Evolutionary conservation across 176 grass and related monocot genomes (phyloP), one percentile per base, ranked within the genome.

Genomic region (Hsuehochloa calcarea): DNA sequence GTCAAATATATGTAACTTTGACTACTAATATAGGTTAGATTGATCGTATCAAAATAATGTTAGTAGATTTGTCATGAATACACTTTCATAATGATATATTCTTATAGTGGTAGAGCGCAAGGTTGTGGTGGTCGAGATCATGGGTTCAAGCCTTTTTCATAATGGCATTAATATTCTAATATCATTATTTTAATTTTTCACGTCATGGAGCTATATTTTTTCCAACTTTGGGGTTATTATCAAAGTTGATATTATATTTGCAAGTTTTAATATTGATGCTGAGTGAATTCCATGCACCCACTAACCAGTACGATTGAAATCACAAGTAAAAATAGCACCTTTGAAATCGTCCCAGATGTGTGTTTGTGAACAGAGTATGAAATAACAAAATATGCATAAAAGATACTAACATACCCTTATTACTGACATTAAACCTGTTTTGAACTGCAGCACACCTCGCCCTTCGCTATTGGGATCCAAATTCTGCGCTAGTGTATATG

Each of bases 391-490:
- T 43, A 64, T 56, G 55, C 20, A 26, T 66, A 85, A 35, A 6
- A 46, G 43, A 43, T n/a, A 86, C 54, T 22, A 23, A 60, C 83
- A 85, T 91, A 95, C 95, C 95, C 91, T 88, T 79, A 97, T 94
- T 22, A 97, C 89, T 29, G 95, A 97, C 90, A 93, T 91, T 49
- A 97, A 91, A 44, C 95, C 95, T 8, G 95, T 97, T 84, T 97
- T 97, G 85, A 97, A 97, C 86, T 97, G 95, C 25, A 97, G 82
- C 58, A 97, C 95, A 14, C 95, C 95, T 86, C 95, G 86, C 13
- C 95, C 95, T 89, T 97, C 95, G 1, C 92, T 93, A 27, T 95
- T 93, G 27, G 95, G 95, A 25, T 97, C 95, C 89, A 97, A 82
- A 74, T 86, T 91, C 70, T 97, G 95, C 49, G 95, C 92, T n/a